Evolutionary conservation across 441 rosid species (phyloP).

Genomic region (Pelargonium citronellum): DNA sequence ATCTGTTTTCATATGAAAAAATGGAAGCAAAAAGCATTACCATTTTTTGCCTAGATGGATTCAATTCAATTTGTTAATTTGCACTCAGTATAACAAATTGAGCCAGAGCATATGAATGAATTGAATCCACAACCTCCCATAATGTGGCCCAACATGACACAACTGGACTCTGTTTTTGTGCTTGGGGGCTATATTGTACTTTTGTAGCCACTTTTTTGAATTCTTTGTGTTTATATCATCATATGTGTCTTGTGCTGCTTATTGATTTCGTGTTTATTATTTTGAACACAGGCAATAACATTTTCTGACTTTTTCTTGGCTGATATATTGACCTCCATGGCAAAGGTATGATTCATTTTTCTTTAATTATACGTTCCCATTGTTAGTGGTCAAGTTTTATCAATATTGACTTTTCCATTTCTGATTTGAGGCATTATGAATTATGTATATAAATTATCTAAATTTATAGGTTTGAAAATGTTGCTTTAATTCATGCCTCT

Average conservation of each 20-base stretch:
- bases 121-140: slow-evolving; percentile 1
- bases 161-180: not conserved
- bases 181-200: not conserved
- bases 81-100: not conserved
- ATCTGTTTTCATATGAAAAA: not conserved
- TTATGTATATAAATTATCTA: not conserved
- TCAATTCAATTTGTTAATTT: not conserved
- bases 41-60: not conserved
- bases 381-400: not conserved
- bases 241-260: slow-evolving; percentile 5
- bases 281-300: slow-evolving; percentile 59
- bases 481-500: not conserved
- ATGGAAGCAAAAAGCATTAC: not conserved
- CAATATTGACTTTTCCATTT: not conserved
- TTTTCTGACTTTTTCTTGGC: slow-evolving; percentile 93
- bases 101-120: not conserved
- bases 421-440: not conserved
- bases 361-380: not conserved
- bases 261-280: slow-evolving; percentile 20
- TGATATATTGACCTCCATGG: slow-evolving; percentile 92
- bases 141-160: not conserved
- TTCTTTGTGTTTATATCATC: slow-evolving; percentile 2
- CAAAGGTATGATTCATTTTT: slow-evolving; percentile 51
- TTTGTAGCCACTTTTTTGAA: slow-evolving; percentile 4
- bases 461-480: not conserved